A percentile compares a stretch with the other conserved stretches of the same genome.
Evolutionary conservation across 2,329 filamentous ascomycete species (phyloP).

Genomic region (Orbilia ellipsospora): DNA sequence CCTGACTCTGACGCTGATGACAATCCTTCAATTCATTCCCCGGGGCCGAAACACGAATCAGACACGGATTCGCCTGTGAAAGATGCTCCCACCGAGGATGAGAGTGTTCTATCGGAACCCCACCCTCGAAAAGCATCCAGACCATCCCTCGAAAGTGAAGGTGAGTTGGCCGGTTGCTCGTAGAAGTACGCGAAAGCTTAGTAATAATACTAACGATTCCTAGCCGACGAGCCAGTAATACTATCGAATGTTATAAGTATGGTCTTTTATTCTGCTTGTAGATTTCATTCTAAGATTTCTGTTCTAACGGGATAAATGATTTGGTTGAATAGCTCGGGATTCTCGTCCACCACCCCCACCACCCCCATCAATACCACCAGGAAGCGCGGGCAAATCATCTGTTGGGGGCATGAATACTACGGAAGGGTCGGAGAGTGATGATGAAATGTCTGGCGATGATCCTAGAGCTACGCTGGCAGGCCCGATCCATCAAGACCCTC

Average conservation of each 20-base stretch:
- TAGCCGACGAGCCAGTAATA: conserved; percentile 34
- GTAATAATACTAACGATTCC: not conserved
- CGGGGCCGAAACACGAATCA: conserved; percentile 28
- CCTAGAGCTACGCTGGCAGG: conserved; percentile 61
- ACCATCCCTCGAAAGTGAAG: conserved; percentile 51
- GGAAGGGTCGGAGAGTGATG: conserved; percentile 85
- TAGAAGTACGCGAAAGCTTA: not conserved
- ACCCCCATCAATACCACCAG: conserved; percentile 61
- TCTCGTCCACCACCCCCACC: conserved; percentile 62
- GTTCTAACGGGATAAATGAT: conserved; percentile 4
- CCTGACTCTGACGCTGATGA: conserved; percentile 26
- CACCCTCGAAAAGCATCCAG: conserved; percentile 5
- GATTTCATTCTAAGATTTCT: too few relatives aligned
- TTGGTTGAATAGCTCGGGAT: conserved; percentile 58
- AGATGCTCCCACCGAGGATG: conserved; percentile 49
- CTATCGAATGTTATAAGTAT: conserved; percentile 17
- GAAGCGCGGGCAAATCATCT: conserved; percentile 56
- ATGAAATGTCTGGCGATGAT: conserved; percentile 78
- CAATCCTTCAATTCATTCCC: conserved; percentile 10
- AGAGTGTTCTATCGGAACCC: conserved; percentile 17
- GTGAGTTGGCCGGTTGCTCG: conserved; percentile 12
- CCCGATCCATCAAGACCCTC: conserved; percentile 18
- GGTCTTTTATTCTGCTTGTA: not conserved
- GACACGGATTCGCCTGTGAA: conserved; percentile 51
- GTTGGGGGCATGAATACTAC: conserved; percentile 30